A percentile compares a stretch with the other conserved stretches of the same genome.
phyloP scores from a whole-genome alignment of 2,329 filamentous ascomycete species.

The Cladosporium phlei region DNA sequence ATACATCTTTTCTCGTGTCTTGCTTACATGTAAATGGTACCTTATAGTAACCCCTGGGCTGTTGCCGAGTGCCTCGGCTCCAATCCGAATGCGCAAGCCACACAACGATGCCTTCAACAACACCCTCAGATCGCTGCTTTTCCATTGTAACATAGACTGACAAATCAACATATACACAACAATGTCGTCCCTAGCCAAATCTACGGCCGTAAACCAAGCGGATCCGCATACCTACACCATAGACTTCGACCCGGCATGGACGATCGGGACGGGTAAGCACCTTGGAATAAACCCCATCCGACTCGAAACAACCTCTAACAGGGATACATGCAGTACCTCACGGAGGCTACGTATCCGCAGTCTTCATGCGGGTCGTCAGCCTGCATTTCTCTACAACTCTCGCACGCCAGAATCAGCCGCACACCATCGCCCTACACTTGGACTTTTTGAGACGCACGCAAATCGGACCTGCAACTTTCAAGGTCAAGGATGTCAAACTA shows the following conservation, averaged over 20 bases:
- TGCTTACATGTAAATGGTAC: too few species aligned
- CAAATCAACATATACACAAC: not conserved
- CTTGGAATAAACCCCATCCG: not conserved
- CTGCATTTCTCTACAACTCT: constrained; percentile 58
- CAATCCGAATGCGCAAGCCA: too few species aligned
- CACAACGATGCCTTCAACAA: too few species aligned
- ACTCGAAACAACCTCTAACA: constrained; percentile 3
- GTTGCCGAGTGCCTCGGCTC: too few species aligned
- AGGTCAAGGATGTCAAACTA: constrained; percentile 59
- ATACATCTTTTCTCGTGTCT: too few species aligned
- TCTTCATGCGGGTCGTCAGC: constrained; percentile 55
- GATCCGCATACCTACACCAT: constrained; percentile 56
- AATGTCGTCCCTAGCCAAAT: constrained; percentile 26
- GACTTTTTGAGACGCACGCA: constrained; percentile 62
- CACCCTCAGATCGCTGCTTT: too few species aligned
- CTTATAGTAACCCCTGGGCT: too few species aligned
- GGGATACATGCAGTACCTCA: constrained; percentile 62
- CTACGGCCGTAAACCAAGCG: constrained; percentile 44
- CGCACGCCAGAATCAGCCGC: constrained; percentile 54
- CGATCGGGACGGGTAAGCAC: constrained; percentile 57
- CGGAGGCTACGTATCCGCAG: constrained; percentile 63
- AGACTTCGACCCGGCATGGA: constrained; percentile 56
- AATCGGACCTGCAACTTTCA: constrained; percentile 53
- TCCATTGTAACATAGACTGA: not conserved
- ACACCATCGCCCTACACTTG: constrained; percentile 60